Evolutionary conservation across 768 basidiomycete species (phyloP).

Genomic region (Leucosporidium scottii): DNA sequence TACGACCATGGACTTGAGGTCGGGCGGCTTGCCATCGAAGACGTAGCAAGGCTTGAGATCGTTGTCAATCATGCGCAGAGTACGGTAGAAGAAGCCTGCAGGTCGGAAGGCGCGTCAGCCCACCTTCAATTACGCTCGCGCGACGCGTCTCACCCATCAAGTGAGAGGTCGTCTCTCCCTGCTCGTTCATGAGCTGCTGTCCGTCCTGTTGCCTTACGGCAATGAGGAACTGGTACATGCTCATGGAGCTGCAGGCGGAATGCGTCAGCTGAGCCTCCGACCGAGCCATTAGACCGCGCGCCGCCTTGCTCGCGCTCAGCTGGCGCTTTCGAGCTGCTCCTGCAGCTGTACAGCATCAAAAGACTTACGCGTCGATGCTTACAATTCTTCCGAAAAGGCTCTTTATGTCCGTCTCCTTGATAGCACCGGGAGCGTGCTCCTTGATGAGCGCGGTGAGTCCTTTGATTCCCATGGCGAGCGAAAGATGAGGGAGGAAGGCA

Average conservation of each 20-base stretch:
- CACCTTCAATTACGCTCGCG: no score
- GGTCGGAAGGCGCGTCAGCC: slow-evolving; percentile 44
- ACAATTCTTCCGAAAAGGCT: slow-evolving; percentile 97
- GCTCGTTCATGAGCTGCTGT: slow-evolving; percentile 93
- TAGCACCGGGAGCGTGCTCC: slow-evolving; percentile 80
- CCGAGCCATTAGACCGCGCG: no score
- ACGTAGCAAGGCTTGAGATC: slow-evolving; percentile 98
- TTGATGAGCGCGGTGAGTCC: slow-evolving; percentile 82
- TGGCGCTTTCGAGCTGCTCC: neutral
- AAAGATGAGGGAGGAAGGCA: no score
- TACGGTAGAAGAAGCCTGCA: slow-evolving; percentile 96
- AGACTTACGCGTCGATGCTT: slow-evolving; percentile 73
- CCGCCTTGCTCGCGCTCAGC: neutral
- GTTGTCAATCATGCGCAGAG: slow-evolving; percentile 95
- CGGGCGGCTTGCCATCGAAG: slow-evolving; percentile 97
- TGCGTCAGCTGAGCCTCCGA: neutral
- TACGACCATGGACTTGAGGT: slow-evolving; percentile 93
- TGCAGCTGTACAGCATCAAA: neutral
- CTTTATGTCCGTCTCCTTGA: slow-evolving; percentile 47
- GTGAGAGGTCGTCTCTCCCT: slow-evolving; percentile 74
- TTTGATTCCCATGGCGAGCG: slow-evolving; percentile 62
- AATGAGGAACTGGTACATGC: slow-evolving; percentile 49
- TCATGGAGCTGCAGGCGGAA: slow-evolving; percentile 1
- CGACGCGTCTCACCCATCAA: neutral
- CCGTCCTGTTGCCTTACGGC: slow-evolving; percentile 95